These are phyloP conservation scores for Furcasterigmium furcatum DNA, from an alignment of 2,329 filamentous ascomycete species.

Conservation along the genomic window DNA sequence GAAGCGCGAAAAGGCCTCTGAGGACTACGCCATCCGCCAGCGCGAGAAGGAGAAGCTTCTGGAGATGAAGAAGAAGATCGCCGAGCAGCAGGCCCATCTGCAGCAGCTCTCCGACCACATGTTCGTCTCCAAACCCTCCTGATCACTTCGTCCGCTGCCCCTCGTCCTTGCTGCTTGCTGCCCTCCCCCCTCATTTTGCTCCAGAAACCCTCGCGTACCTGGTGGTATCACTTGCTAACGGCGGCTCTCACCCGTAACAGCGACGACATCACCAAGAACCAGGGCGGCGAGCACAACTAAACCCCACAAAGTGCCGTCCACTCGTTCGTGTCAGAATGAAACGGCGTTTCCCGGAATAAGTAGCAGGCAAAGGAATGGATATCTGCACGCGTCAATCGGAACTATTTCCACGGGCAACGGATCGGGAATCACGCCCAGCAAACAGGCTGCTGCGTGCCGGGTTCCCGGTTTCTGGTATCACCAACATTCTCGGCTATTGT, in stretches of 20 bases:
- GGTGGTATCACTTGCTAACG: constrained; percentile 3
- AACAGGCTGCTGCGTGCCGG: too few species aligned
- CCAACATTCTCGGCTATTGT: constrained; percentile 28
- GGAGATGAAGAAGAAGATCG: constrained; percentile 69
- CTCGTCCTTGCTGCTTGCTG: background rate
- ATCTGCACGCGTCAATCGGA: too few species aligned
- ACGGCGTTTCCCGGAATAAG: background rate
- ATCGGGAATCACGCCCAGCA: too few species aligned
- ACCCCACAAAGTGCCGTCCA: background rate
- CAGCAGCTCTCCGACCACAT: constrained; percentile 84
- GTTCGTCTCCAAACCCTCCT: constrained; percentile 46
- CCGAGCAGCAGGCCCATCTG: constrained; percentile 77
- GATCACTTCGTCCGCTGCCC: background rate
- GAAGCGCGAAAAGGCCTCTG: constrained; percentile 82
- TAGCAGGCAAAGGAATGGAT: too few species aligned
- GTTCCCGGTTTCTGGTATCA: background rate
- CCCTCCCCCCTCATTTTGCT: background rate
- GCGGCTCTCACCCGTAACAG: constrained; percentile 36
- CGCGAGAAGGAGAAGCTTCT: constrained; percentile 89
- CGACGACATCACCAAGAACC: constrained; percentile 71
- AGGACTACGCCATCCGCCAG: constrained; percentile 80
- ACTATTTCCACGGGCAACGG: too few species aligned
- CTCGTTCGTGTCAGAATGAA: too few species aligned
- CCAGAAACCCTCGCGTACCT: background rate
- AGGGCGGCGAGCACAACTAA: constrained; percentile 66